Conservation (phyloP, 257 asterid genomes). For the Scutellaria minor region DNA sequence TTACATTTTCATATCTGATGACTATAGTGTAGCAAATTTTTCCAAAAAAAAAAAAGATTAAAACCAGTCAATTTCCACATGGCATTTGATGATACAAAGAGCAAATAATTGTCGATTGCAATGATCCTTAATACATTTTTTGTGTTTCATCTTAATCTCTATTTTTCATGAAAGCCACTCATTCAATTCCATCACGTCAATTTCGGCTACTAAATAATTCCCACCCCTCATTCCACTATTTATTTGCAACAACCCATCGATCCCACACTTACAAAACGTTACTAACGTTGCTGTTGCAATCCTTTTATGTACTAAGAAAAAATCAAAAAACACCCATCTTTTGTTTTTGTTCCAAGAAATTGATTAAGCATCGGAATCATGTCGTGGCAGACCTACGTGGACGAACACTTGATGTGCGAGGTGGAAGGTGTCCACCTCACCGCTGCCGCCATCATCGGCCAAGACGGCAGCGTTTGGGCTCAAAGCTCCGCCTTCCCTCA, state of each 20-base stretch:
- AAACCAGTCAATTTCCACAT: too few relatives aligned
- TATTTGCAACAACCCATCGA: neutral
- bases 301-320: too few relatives aligned
- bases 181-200: constrained; percentile 32
- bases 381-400: constrained; percentile 70
- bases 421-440: constrained; percentile 54
- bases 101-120: too few relatives aligned
- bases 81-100: too few relatives aligned
- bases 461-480: constrained; percentile 60
- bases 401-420: constrained; percentile 64
- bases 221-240: constrained; percentile 19
- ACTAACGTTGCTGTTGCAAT: too few relatives aligned
- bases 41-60: too few relatives aligned
- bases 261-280: too few relatives aligned
- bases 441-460: constrained; percentile 62
- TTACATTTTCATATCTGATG: too few relatives aligned
- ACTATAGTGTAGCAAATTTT: too few relatives aligned
- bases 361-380: constrained; percentile 21
- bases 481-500: constrained; percentile 59
- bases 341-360: neutral
- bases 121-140: too few relatives aligned
- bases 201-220: constrained; percentile 28
- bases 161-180: constrained; percentile 33
- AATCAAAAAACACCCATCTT: neutral
- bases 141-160: too few relatives aligned